phyloP scores from a whole-genome alignment of 805 yeast species.

The Schizosaccharomyces osmophilus region DNA sequence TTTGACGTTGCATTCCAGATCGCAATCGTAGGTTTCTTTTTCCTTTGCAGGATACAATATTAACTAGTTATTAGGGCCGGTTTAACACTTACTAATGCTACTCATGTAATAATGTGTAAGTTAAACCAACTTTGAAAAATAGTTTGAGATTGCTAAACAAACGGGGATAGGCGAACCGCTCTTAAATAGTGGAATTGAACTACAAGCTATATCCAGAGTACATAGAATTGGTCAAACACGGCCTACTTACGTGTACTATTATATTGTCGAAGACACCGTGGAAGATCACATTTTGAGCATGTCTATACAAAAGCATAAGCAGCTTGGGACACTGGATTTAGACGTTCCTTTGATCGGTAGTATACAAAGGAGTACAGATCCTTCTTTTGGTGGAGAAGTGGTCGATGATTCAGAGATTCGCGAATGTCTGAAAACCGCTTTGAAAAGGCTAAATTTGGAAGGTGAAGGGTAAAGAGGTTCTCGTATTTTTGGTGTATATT shows the following conservation, averaged over 20 bases:
- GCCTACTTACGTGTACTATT: slow-evolving; percentile 79
- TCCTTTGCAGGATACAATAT: slow-evolving; percentile 25
- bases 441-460: not conserved
- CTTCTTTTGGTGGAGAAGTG: not conserved
- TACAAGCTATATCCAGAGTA: slow-evolving; percentile 78
- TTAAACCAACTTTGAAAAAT: not conserved
- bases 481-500: not conserved
- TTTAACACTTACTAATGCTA: slow-evolving; percentile 70
- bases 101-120: slow-evolving; percentile 37
- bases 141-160: not conserved
- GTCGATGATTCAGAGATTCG: not conserved
- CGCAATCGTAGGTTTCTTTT: not conserved
- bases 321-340: slow-evolving; percentile 9
- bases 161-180: slow-evolving; percentile 57
- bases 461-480: not conserved
- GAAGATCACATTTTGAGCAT: slow-evolving; percentile 67
- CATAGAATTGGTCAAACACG: slow-evolving; percentile 76
- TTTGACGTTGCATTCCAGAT: slow-evolving; percentile 15
- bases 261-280: slow-evolving; percentile 57
- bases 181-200: slow-evolving; percentile 61
- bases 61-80: slow-evolving; percentile 66
- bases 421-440: not conserved
- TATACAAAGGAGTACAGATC: not conserved
- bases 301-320: slow-evolving; percentile 35
- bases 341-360: not conserved